Base-by-base conservation (phyloP, 2,329 filamentous ascomycete species). In the Blastomyces emzantsi region DNA sequence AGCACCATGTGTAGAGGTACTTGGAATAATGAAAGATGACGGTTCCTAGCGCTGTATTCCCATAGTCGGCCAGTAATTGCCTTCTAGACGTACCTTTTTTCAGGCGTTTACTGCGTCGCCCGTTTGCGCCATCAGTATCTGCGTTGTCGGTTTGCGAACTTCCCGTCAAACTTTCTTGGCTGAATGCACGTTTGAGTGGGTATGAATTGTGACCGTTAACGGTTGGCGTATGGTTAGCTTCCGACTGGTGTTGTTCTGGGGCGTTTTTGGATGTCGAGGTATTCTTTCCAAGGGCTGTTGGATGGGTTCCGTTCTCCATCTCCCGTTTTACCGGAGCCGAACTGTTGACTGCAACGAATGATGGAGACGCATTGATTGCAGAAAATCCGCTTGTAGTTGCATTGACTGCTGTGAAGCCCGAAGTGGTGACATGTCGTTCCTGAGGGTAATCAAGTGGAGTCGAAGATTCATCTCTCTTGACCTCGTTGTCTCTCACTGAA, bases 21-120 rank as follows among this genome's bases (percentile, higher is more conserved):
- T 30, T 52, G 11, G 49, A 19, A 30, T 8, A 30, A 17, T 81
- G 13, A 80, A 76, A 39, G 36, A 45, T 28, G 45, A 76, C 2
- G 7, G 19, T 9, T 19, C 17, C 19, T n/a, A 36, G 28, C n/a
- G 22, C 25, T 11, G n/a, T 60, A 19, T 2, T 15, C 22, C 22
- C 11, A 15, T 3, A 33, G n/a, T 13, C 25, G 19, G 8, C 25
- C 25, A 11, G 5, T 17, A 19, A 19, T 33, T 7, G 17, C 19
- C 8, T 33, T 3, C 13, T 49, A 39, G 9, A 49, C 83, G 72
- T 81, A 89, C 87, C 87, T 82, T 95, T 96, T 76, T 94, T 96
- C 15, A 96, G 81, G 54, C 94, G 87, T 79, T 99, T 99, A 76
- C 92, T 97, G 64, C 93, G 87, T 66, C 94, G 85, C 67, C 89